These are phyloP conservation scores for Multifurca ochricompacta DNA, from an alignment of 768 basidiomycete genomes.

Conservation along the genomic window DNA sequence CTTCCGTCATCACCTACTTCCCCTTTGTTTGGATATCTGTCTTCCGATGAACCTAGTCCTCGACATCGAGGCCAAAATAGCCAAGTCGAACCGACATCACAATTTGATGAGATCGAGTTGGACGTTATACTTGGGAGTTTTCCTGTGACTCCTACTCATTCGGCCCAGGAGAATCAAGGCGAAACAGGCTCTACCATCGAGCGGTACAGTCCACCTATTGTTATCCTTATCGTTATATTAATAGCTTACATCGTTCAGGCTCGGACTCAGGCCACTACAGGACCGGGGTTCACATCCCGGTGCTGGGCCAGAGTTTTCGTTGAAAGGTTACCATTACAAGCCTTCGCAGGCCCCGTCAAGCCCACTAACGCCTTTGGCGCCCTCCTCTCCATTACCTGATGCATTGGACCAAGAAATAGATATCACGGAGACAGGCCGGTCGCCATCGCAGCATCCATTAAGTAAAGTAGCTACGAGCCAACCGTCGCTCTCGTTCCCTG, in stretches of 20 bases:
- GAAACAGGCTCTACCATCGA: not conserved
- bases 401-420: not conserved
- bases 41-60: not conserved
- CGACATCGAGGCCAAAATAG: not conserved
- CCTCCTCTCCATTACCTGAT: constrained; percentile 1
- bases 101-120: constrained; percentile 13
- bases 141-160: not conserved
- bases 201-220: not conserved
- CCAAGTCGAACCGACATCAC: constrained; percentile 15
- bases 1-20: not conserved
- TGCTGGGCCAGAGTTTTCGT: not conserved
- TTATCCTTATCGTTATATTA: not conserved
- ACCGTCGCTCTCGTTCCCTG: not conserved
- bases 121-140: not conserved
- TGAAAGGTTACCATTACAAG: not conserved
- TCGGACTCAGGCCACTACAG: not conserved
- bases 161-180: not conserved
- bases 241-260: not conserved
- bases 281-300: not conserved
- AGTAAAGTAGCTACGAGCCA: not conserved
- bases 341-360: not conserved
- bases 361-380: constrained; percentile 9
- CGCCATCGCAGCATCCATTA: not conserved
- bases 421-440: not conserved
- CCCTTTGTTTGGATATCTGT: not conserved